Percentiles rank a stretch among this genome's conserved stretches.
Conservation (phyloP, 2,329 filamentous ascomycete genomes). For the Neocucurbitaria cava region DNA sequence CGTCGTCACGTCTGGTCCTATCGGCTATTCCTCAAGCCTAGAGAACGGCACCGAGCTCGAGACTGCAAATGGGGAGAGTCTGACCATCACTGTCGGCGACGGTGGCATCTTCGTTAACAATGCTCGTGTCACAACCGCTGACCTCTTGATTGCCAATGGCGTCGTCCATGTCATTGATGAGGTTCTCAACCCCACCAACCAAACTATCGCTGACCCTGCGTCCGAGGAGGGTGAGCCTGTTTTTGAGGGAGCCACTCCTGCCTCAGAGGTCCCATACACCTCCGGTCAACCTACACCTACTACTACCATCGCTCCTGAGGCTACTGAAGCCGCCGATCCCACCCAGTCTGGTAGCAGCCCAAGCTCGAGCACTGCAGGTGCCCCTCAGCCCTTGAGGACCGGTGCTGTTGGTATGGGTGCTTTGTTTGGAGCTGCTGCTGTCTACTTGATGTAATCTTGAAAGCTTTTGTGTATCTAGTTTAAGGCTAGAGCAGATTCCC, state of each 20-base stretch:
- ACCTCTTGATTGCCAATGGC: slow-evolving; percentile 55
- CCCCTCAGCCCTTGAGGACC: slow-evolving; percentile 42
- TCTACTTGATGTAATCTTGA: slow-evolving; percentile 25
- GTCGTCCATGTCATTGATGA: slow-evolving; percentile 62
- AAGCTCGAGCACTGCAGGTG: slow-evolving; percentile 21
- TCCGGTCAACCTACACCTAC: slow-evolving; percentile 58
- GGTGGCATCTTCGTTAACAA: slow-evolving; percentile 53
- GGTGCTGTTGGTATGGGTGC: slow-evolving; percentile 56
- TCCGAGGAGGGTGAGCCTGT: slow-evolving; percentile 58
- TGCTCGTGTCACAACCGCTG: slow-evolving; percentile 50
- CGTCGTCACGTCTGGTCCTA: slow-evolving; percentile 60
- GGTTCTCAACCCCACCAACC: slow-evolving; percentile 63
- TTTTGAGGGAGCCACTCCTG: slow-evolving; percentile 60
- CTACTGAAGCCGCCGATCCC: slow-evolving; percentile 27
- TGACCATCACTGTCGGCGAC: slow-evolving; percentile 50
- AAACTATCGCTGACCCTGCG: slow-evolving; percentile 52
- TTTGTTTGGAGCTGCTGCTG: slow-evolving; percentile 56
- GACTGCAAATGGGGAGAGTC: slow-evolving; percentile 46
- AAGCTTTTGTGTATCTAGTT: neutral
- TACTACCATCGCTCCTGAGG: slow-evolving; percentile 47
- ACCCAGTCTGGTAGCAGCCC: slow-evolving; percentile 24
- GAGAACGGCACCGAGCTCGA: slow-evolving; percentile 49
- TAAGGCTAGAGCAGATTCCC: neutral
- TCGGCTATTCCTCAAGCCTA: slow-evolving; percentile 61
- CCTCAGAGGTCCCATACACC: slow-evolving; percentile 61